Evolutionary conservation across 495 filamentous ascomycete species (phyloP).

Genomic region (Hypoxylon lienhwacheense): DNA sequence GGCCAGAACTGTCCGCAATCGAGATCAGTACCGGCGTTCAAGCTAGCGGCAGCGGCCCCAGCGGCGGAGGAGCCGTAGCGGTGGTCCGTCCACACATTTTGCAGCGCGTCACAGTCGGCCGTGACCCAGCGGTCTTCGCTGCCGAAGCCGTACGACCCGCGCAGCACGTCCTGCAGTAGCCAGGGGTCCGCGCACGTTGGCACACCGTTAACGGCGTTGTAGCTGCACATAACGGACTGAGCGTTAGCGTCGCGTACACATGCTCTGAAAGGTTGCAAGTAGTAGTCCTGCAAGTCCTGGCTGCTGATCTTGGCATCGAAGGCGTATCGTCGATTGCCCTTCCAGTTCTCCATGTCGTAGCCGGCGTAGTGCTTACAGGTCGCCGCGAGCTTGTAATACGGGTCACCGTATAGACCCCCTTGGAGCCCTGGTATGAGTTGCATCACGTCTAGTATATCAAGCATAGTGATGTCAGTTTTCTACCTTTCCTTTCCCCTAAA

Average conservation of each 20-base stretch:
- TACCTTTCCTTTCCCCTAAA: neutral
- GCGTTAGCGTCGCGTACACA: conserved; percentile 59
- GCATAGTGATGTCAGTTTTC: neutral
- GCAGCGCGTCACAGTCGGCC: conserved; percentile 60
- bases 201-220: conserved; percentile 63
- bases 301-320: conserved; percentile 59
- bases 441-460: conserved; percentile 46
- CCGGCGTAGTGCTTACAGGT: conserved; percentile 66
- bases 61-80: conserved; percentile 52
- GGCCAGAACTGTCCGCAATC: conserved; percentile 62
- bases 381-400: conserved; percentile 54
- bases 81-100: conserved; percentile 60
- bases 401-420: conserved; percentile 48
- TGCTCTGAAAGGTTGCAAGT: conserved; percentile 52
- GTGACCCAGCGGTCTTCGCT: conserved; percentile 58
- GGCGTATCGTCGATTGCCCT: conserved; percentile 53
- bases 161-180: conserved; percentile 59
- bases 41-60: conserved; percentile 53
- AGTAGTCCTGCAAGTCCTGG: conserved; percentile 62
- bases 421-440: conserved; percentile 63
- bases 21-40: conserved; percentile 64
- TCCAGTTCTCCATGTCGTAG: conserved; percentile 65
- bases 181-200: conserved; percentile 59
- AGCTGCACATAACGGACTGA: conserved; percentile 62
- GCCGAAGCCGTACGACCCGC: conserved; percentile 55